phyloP scores from a whole-genome alignment of 805 yeast genomes.

The Candida tammaniensis region DNA sequence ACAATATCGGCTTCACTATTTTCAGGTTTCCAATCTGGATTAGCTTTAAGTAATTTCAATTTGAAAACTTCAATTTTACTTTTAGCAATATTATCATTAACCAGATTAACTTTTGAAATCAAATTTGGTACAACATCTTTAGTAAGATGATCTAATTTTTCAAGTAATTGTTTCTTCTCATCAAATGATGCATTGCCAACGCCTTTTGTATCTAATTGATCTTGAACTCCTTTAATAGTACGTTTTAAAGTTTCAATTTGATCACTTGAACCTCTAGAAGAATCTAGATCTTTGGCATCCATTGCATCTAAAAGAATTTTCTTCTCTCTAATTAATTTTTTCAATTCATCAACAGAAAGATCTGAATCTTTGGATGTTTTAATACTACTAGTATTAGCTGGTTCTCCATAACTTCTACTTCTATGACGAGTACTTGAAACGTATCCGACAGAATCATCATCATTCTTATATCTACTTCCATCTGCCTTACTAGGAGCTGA shows the following conservation, averaged over 20 bases:
- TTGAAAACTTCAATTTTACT: slow-evolving; percentile 66
- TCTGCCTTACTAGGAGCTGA: slow-evolving; percentile 22
- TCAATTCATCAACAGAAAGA: slow-evolving; percentile 52
- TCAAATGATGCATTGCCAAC: slow-evolving; percentile 32
- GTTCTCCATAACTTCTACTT: slow-evolving; percentile 24
- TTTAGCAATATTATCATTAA: slow-evolving; percentile 66
- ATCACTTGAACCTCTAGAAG: slow-evolving; percentile 27
- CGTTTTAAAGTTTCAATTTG: slow-evolving; percentile 65
- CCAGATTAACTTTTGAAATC: slow-evolving; percentile 56
- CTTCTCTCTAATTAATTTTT: slow-evolving; percentile 68
- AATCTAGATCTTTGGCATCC: slow-evolving; percentile 62
- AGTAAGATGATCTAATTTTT: slow-evolving; percentile 59
- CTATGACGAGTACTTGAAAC: slow-evolving; percentile 66
- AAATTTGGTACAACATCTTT: slow-evolving; percentile 68
- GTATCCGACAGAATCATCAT: slow-evolving; percentile 68
- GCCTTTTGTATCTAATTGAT: slow-evolving; percentile 27
- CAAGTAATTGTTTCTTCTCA: slow-evolving; percentile 50
- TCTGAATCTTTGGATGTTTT: slow-evolving; percentile 27
- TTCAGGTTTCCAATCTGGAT: slow-evolving; percentile 59
- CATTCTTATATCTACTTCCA: slow-evolving; percentile 54
- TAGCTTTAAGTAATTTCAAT: slow-evolving; percentile 50
- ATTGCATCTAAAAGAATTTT: slow-evolving; percentile 66
- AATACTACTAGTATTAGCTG: slow-evolving; percentile 14
- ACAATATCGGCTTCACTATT: slow-evolving; percentile 39
- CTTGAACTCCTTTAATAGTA: slow-evolving; percentile 50